phyloP scores from a whole-genome alignment of 371 early-diverging fungal genomes.

The Dichotomocladium elegans region DNA sequence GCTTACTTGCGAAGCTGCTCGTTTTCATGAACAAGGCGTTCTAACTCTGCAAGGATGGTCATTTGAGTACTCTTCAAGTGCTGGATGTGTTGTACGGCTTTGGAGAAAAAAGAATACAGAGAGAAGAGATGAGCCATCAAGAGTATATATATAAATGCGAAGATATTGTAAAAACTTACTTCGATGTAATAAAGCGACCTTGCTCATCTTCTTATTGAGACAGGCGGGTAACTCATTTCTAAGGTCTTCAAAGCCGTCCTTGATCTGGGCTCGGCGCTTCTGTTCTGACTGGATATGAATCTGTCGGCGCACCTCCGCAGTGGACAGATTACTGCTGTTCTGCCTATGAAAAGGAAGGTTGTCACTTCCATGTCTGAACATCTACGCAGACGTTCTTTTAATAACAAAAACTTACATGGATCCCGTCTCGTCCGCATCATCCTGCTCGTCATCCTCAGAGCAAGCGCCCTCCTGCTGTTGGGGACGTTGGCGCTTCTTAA shows the following conservation, averaged over 20 bases:
- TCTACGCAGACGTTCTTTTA: not conserved
- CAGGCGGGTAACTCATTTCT: constrained; percentile 34
- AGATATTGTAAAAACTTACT: constrained; percentile 17
- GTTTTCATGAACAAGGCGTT: constrained; percentile 26
- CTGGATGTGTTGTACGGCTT: constrained; percentile 30
- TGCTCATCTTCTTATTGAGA: constrained; percentile 40
- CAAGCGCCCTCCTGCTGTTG: not conserved
- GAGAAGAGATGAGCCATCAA: not conserved
- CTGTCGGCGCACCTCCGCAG: constrained; percentile 36
- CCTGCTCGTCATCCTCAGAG: not conserved
- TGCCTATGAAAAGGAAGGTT: not conserved
- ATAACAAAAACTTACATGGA: not conserved
- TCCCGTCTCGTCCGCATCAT: not conserved
- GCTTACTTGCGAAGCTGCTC: constrained; percentile 27
- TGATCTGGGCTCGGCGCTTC: constrained; percentile 45
- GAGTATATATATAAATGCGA: not conserved
- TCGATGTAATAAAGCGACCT: constrained; percentile 36
- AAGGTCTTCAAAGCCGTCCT: constrained; percentile 42
- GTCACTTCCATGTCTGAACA: too few species aligned
- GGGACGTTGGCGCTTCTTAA: constrained; percentile 1
- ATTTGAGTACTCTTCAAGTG: constrained; percentile 29
- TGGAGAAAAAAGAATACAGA: not conserved
- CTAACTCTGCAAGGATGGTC: constrained; percentile 26
- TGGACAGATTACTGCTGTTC: constrained; percentile 7
- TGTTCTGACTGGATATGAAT: constrained; percentile 49